A percentile compares a stretch with the other conserved stretches of the same genome.
Conservation (phyloP, 768 basidiomycete species). For the Lyophyllum shimeji region DNA sequence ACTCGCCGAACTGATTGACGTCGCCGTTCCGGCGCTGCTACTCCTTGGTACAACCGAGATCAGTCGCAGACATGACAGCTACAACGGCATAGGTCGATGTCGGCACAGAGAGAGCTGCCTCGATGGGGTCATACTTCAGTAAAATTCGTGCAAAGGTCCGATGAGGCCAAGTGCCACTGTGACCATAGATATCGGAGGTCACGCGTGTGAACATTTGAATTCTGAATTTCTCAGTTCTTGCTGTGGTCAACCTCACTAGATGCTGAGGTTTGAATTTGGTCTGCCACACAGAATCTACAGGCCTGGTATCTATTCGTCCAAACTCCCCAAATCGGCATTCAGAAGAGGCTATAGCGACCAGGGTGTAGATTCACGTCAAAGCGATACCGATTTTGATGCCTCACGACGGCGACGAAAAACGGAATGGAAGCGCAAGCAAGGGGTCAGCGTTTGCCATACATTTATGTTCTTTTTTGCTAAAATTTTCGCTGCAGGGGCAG, state of each 20-base stretch:
- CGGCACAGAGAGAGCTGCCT: too few relatives aligned
- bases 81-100: background rate
- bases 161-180: too few relatives aligned
- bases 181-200: background rate
- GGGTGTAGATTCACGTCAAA: slow-evolving; percentile 1
- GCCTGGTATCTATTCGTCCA: slow-evolving; percentile 3
- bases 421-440: slow-evolving; percentile 76
- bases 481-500: slow-evolving; percentile 52
- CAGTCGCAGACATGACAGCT: background rate
- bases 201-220: background rate
- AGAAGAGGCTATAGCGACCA: slow-evolving; percentile 4
- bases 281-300: slow-evolving; percentile 2
- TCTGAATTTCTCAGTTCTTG: background rate
- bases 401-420: slow-evolving; percentile 53
- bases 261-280: slow-evolving; percentile 14
- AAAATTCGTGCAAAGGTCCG: too few relatives aligned
- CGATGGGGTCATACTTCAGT: too few relatives aligned
- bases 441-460: slow-evolving; percentile 38
- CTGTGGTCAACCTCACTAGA: background rate
- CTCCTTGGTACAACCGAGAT: background rate
- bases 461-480: slow-evolving; percentile 8
- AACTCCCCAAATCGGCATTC: background rate
- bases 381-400: slow-evolving; percentile 34
- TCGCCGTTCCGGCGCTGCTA: background rate
- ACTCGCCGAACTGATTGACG: background rate